phyloP scores from a whole-genome alignment of 2,329 filamentous ascomycete species.

The Claviceps sp. region DNA sequence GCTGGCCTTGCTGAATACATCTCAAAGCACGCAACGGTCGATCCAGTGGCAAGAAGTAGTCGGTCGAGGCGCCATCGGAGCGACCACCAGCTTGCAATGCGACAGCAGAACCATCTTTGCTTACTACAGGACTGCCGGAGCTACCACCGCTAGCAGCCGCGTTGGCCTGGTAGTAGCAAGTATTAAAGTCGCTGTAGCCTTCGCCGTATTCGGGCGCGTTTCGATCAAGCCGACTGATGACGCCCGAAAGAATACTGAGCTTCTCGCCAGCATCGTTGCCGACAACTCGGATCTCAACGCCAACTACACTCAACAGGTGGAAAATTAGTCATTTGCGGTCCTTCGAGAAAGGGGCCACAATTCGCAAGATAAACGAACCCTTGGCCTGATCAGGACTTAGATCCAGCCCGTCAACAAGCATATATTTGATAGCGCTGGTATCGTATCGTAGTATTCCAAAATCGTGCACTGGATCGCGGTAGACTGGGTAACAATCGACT shows the following conservation, averaged over 20 bases:
- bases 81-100: slow-evolving; percentile 89
- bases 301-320: slow-evolving; percentile 38
- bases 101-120: slow-evolving; percentile 83
- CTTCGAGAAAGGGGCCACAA: background rate
- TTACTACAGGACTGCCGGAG: slow-evolving; percentile 96
- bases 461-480: slow-evolving; percentile 95
- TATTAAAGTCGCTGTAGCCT: slow-evolving; percentile 95
- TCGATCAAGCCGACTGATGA: slow-evolving; percentile 88
- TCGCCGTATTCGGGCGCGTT: slow-evolving; percentile 98
- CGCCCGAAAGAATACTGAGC: slow-evolving; percentile 90
- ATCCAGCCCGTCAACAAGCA: slow-evolving; percentile 70
- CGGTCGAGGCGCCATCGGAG: slow-evolving; percentile 87
- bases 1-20: slow-evolving; percentile 64
- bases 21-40: slow-evolving; percentile 76
- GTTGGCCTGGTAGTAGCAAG: slow-evolving; percentile 93
- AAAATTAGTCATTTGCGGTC: slow-evolving; percentile 8
- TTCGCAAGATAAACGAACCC: slow-evolving; percentile 23
- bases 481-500: slow-evolving; percentile 91
- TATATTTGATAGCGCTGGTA: slow-evolving; percentile 91
- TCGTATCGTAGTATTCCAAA: slow-evolving; percentile 96
- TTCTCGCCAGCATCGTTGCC: slow-evolving; percentile 98
- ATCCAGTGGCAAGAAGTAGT: slow-evolving; percentile 93
- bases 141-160: slow-evolving; percentile 93
- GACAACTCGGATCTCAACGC: slow-evolving; percentile 88
- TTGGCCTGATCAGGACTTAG: slow-evolving; percentile 76